Percentiles rank a stretch among this genome's conserved stretches.
These are phyloP conservation scores for Rhazya stricta DNA, from an alignment of 257 asterid genomes.

Conservation along the genomic window DNA sequence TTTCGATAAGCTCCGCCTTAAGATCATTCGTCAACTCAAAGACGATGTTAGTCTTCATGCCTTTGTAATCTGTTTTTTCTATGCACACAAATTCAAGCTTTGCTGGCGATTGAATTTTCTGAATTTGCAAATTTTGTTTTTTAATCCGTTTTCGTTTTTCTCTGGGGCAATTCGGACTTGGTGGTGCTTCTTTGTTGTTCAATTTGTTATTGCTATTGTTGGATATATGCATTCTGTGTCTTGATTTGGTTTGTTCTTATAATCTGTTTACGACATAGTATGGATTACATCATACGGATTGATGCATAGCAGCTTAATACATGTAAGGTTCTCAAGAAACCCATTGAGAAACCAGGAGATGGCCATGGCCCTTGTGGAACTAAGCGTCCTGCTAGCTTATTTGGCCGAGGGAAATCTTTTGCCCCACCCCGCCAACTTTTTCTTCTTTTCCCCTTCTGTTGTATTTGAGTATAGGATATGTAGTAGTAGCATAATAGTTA, in stretches of 20 bases:
- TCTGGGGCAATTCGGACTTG: background rate
- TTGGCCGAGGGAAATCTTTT: background rate
- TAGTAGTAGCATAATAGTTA: background rate
- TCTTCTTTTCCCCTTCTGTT: too few species aligned
- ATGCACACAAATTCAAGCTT: background rate
- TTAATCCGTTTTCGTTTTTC: background rate
- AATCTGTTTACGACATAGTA: background rate
- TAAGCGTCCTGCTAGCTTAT: too few species aligned
- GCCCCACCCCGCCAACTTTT: too few species aligned
- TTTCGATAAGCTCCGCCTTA: conserved; percentile 76
- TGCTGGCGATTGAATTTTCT: conserved; percentile 3
- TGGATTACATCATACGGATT: background rate
- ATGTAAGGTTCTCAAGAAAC: background rate
- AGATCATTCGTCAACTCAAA: conserved; percentile 67
- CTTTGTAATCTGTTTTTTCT: background rate
- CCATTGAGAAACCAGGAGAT: background rate
- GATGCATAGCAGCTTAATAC: background rate
- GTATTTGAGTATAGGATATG: background rate
- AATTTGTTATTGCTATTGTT: background rate
- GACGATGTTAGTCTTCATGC: conserved; percentile 48
- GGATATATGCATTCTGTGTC: background rate
- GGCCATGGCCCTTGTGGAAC: background rate
- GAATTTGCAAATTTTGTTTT: background rate
- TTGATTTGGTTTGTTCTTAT: background rate
- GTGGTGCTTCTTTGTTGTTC: background rate